phyloP scores from a whole-genome alignment of 2,329 filamentous ascomycete species.

The Talaromyces islandicus region DNA sequence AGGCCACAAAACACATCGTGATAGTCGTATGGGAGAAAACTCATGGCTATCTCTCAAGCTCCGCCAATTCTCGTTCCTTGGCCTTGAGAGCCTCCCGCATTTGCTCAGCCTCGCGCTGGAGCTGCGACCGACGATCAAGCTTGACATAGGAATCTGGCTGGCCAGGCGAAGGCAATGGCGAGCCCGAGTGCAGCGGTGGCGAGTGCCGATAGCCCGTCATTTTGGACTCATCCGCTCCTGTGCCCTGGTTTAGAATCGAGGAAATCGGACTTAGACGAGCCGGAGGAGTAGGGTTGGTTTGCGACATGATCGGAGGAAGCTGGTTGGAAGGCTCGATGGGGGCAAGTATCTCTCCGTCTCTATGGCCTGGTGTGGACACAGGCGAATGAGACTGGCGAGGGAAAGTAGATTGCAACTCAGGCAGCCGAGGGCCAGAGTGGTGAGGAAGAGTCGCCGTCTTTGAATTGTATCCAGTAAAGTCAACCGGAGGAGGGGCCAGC shows the following conservation, averaged over 20 bases:
- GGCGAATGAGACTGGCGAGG: constrained; percentile 11
- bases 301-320: constrained; percentile 34
- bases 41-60: constrained; percentile 28
- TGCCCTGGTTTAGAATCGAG: constrained; percentile 61
- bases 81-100: constrained; percentile 68
- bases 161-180: constrained; percentile 17
- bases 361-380: constrained; percentile 18
- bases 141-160: constrained; percentile 48
- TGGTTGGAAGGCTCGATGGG: constrained; percentile 31
- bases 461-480: constrained; percentile 43
- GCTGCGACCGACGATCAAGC: constrained; percentile 57
- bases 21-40: background rate
- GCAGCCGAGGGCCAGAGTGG: constrained; percentile 25
- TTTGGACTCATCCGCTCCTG: constrained; percentile 19
- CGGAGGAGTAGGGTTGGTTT: constrained; percentile 34
- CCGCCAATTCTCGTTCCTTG: constrained; percentile 68
- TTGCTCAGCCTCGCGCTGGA: constrained; percentile 67
- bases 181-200: constrained; percentile 18
- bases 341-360: constrained; percentile 23
- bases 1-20: background rate
- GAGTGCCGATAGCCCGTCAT: constrained; percentile 12
- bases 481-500: constrained; percentile 41
- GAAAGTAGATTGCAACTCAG: constrained; percentile 21
- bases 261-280: constrained; percentile 68
- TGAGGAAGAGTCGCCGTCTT: constrained; percentile 24